These are phyloP conservation scores for Drechslerella dactyloides DNA, from an alignment of 2,329 filamentous ascomycete species.

Conservation along the genomic window DNA sequence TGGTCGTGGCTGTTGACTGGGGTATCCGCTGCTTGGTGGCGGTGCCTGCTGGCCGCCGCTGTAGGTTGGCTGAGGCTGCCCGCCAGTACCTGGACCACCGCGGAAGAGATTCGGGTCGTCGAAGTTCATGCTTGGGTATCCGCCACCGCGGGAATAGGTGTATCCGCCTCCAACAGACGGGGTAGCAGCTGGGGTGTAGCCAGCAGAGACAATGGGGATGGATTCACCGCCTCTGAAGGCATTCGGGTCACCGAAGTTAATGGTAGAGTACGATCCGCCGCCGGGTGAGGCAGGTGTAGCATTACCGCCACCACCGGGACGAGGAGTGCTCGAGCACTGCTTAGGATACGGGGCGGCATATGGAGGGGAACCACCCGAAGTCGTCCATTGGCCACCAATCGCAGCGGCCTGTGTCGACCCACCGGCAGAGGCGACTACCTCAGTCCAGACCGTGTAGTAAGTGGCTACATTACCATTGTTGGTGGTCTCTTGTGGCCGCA, in stretches of 20 bases:
- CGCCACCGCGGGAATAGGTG: too few species aligned
- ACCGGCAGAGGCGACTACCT: conserved; percentile 34
- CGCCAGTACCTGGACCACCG: conserved; percentile 20
- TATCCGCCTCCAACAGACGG: too few species aligned
- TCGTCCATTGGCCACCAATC: conserved; percentile 26
- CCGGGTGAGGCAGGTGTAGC: neutral
- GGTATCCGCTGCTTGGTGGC: neutral
- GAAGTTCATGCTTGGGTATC: conserved; percentile 45
- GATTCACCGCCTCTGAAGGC: conserved; percentile 37
- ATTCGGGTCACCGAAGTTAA: conserved; percentile 37
- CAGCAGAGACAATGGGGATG: conserved; percentile 28
- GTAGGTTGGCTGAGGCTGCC: neutral
- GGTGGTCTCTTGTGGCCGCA: conserved; percentile 11
- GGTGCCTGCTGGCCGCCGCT: conserved; percentile 1
- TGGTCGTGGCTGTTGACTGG: neutral
- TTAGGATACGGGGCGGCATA: conserved; percentile 39
- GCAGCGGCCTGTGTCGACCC: conserved; percentile 20
- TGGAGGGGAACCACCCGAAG: conserved; percentile 16
- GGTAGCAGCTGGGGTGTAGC: too few species aligned
- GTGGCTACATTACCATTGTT: conserved; percentile 16
- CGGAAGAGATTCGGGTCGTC: conserved; percentile 43
- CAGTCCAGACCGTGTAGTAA: conserved; percentile 47
- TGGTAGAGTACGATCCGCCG: conserved; percentile 25
- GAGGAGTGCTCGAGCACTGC: conserved; percentile 19
- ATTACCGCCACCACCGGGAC: conserved; percentile 13